These are phyloP conservation scores for Saccharata proteae DNA, from an alignment of 2,329 filamentous ascomycete species.

Conservation along the genomic window DNA sequence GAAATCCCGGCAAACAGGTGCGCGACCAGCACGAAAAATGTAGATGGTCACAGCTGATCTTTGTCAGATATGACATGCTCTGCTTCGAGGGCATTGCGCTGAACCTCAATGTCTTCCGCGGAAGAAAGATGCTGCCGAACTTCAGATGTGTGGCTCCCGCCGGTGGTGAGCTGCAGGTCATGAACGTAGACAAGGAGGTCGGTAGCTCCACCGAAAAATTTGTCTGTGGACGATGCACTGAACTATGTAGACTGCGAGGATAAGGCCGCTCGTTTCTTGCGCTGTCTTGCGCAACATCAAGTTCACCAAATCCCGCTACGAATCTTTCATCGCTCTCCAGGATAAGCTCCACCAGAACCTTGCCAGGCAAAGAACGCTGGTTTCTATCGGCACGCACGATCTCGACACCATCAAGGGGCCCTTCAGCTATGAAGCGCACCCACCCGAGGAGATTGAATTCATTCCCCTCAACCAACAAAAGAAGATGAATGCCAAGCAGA, in stretches of 20 bases:
- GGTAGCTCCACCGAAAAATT: conserved; percentile 11
- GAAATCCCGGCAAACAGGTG: conserved; percentile 93
- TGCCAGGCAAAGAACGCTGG: conserved; percentile 80
- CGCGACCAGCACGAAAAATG: conserved; percentile 17
- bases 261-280: conserved; percentile 79
- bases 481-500: conserved; percentile 72
- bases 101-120: conserved; percentile 91
- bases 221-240: conserved; percentile 9
- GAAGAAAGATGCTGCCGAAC: conserved; percentile 61
- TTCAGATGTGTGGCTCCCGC: conserved; percentile 64
- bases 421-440: conserved; percentile 89
- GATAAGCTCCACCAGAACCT: conserved; percentile 97
- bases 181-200: conserved; percentile 62
- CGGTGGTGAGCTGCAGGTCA: conserved; percentile 62
- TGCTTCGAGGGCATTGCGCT: conserved; percentile 95
- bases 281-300: conserved; percentile 50
- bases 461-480: conserved; percentile 81
- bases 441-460: conserved; percentile 89
- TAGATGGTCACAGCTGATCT: conserved; percentile 3
- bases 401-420: conserved; percentile 86
- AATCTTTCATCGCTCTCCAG: conserved; percentile 38
- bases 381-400: conserved; percentile 96
- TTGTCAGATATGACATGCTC: conserved; percentile 64
- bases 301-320: conserved; percentile 9
- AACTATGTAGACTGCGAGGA: conserved; percentile 50